Percentiles rank a stretch among this genome's conserved stretches.
Conservation (phyloP, 495 filamentous ascomycete genomes). For the Barbatosphaeria neglecta region DNA sequence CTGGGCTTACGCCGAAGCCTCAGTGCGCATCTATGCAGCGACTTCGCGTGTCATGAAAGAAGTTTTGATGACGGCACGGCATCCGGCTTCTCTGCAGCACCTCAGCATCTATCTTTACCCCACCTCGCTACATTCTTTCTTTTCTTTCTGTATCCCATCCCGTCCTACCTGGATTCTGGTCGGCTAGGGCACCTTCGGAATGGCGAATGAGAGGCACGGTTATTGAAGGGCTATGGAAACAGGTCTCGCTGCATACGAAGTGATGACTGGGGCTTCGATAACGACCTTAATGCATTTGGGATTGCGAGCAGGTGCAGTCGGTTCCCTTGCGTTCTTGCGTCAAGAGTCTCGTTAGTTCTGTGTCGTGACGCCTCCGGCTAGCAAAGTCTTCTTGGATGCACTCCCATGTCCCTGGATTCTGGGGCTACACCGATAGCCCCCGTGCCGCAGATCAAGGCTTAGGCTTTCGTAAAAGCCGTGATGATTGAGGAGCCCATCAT, state of each 20-base stretch:
- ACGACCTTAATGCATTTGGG: constrained; percentile 1
- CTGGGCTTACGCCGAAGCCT: too few relatives aligned
- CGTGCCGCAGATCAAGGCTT: constrained; percentile 40
- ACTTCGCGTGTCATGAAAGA: too few relatives aligned
- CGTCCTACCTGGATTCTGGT: too few relatives aligned
- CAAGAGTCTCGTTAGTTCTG: constrained; percentile 1
- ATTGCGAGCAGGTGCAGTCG: not conserved
- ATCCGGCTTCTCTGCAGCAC: too few relatives aligned
- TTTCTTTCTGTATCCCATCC: too few relatives aligned
- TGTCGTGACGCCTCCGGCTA: constrained; percentile 22
- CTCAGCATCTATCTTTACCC: too few relatives aligned
- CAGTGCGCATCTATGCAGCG: too few relatives aligned
- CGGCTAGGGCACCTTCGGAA: not conserved
- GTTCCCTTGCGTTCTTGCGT: not conserved
- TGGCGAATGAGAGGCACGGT: not conserved
- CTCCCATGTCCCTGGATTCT: constrained; percentile 39
- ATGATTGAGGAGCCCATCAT: constrained; percentile 56
- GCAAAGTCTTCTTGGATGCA: constrained; percentile 37
- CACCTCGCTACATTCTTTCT: too few relatives aligned
- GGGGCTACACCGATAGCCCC: constrained; percentile 41
- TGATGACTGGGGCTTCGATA: constrained; percentile 22
- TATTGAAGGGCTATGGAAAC: not conserved
- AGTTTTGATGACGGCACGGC: too few relatives aligned
- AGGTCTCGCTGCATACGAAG: constrained; percentile 17
- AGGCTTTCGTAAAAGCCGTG: constrained; percentile 81